Percentiles rank a stretch among this genome's conserved stretches.
Evolutionary conservation across 345 rosid genomes (phyloP).

Genomic region (Trapa bicornis): DNA sequence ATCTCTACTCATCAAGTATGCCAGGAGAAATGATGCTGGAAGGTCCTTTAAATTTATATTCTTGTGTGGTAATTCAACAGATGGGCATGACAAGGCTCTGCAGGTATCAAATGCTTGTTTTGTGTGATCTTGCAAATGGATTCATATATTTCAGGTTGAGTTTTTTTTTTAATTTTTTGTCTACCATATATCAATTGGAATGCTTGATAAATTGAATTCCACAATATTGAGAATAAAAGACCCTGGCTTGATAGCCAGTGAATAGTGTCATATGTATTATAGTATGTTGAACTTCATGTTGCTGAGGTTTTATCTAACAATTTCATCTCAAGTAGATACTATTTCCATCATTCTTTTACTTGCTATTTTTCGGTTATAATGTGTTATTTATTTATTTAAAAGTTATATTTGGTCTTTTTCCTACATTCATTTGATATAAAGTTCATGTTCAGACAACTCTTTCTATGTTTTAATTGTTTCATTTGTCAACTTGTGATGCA

Average conservation of each 20-base stretch:
- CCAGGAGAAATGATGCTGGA: constrained; percentile 47
- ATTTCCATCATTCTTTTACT: background rate
- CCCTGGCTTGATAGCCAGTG: background rate
- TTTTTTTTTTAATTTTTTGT: background rate
- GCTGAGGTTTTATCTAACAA: background rate
- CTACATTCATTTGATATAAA: background rate
- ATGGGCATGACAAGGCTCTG: constrained; percentile 47
- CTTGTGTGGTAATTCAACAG: constrained; percentile 72
- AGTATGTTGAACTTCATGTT: background rate
- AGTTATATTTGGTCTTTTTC: background rate
- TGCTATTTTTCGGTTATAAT: background rate
- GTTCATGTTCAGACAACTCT: background rate
- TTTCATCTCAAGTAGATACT: background rate
- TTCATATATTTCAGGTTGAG: background rate
- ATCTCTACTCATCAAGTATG: constrained; percentile 66
- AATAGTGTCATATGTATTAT: background rate
- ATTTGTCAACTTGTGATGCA: background rate
- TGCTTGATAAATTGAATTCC: background rate
- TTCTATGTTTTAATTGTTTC: background rate
- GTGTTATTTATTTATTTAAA: background rate
- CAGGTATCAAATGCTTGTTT: constrained; percentile 36
- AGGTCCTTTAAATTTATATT: constrained; percentile 66
- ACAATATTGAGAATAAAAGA: background rate
- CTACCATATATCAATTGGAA: background rate
- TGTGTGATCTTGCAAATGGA: background rate